Conservation (phyloP, 257 asterid species). For the Solanum dulcamara region DNA sequence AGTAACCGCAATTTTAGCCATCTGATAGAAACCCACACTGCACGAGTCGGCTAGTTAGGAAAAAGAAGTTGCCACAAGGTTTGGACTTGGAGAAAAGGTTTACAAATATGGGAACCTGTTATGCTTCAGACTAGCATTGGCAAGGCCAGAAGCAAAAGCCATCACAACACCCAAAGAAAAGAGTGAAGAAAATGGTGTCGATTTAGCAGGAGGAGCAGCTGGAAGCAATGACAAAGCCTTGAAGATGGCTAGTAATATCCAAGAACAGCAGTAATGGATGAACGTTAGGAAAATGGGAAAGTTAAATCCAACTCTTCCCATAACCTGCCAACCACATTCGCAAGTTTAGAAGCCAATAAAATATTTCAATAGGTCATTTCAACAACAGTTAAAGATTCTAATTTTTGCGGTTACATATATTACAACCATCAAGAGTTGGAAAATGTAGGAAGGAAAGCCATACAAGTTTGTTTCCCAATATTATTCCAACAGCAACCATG, state of each 20-base stretch:
- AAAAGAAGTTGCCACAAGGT: neutral
- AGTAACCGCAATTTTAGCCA: slow-evolving; percentile 92
- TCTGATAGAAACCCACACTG: slow-evolving; percentile 94
- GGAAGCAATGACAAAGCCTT: slow-evolving; percentile 60
- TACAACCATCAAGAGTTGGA: neutral
- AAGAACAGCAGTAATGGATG: slow-evolving; percentile 64
- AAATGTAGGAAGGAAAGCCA: slow-evolving; percentile 1
- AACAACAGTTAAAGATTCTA: neutral
- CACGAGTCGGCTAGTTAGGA: slow-evolving; percentile 21
- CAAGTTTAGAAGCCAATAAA: neutral
- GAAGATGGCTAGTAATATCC: slow-evolving; percentile 68
- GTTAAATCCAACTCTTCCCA: slow-evolving; percentile 87
- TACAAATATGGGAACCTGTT: slow-evolving; percentile 46
- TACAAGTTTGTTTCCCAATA: slow-evolving; percentile 76
- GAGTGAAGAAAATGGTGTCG: slow-evolving; percentile 68
- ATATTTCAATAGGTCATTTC: neutral
- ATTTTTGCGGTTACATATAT: neutral
- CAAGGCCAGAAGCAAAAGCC: slow-evolving; percentile 88
- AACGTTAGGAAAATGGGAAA: slow-evolving; percentile 77
- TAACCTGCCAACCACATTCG: slow-evolving; percentile 33
- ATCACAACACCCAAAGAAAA: slow-evolving; percentile 76
- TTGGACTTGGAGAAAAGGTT: neutral
- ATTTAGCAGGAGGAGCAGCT: slow-evolving; percentile 54
- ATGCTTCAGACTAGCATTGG: slow-evolving; percentile 66
- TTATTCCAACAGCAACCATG: slow-evolving; percentile 73